phyloP scores from a whole-genome alignment of 2,329 filamentous ascomycete species.

The Monilinia vaccinii-corymbosi region DNA sequence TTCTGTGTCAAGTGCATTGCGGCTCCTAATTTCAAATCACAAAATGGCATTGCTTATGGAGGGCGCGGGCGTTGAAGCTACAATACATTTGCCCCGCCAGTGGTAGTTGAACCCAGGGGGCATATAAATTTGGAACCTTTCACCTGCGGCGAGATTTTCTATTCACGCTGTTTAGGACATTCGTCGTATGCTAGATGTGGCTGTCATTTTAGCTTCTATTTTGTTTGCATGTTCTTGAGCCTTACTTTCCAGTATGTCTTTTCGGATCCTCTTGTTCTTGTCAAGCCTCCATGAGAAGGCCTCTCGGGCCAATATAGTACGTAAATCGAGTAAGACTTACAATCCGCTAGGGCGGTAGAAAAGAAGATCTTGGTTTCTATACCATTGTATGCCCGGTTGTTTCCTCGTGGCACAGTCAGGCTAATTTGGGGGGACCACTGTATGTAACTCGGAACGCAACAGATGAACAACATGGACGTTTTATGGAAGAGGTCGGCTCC shows the following conservation, averaged over 20 bases:
- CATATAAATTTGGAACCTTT: background rate
- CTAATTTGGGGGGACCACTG: too few relatives aligned
- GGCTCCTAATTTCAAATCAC: background rate
- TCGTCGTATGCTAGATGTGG: background rate
- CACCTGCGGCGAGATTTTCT: background rate
- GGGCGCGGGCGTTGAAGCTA: background rate
- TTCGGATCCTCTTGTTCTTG: background rate
- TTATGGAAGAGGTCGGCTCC: background rate
- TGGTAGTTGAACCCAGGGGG: too few relatives aligned
- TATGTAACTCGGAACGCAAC: background rate
- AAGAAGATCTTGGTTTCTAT: too few relatives aligned
- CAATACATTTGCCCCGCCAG: background rate
- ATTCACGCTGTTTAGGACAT: background rate
- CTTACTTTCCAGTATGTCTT: background rate
- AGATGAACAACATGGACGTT: background rate
- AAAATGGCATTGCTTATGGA: too few relatives aligned
- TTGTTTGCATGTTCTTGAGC: background rate
- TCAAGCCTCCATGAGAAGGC: background rate
- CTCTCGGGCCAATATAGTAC: too few relatives aligned
- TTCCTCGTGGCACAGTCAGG: too few relatives aligned
- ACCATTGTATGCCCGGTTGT: too few relatives aligned
- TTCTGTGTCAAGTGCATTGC: background rate
- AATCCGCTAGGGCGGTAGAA: too few relatives aligned
- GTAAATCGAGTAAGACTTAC: too few relatives aligned
- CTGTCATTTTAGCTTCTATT: background rate